Conservation (phyloP, 495 filamentous ascomycete species). For the Lichenothelia convexa region DNA sequence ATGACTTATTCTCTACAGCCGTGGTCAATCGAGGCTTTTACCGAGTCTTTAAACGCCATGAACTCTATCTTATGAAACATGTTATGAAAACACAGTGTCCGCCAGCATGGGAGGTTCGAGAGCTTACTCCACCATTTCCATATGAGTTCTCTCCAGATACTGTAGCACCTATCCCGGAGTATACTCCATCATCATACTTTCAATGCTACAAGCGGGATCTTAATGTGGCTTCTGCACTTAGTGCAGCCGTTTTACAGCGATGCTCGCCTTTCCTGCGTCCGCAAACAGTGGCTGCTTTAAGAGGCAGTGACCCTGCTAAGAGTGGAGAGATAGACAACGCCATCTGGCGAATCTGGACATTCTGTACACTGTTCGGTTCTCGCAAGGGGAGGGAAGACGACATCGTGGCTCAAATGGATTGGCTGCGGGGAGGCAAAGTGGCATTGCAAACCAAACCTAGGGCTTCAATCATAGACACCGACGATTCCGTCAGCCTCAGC, state of each 20-base stretch:
- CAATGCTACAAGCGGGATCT: slow-evolving; percentile 37
- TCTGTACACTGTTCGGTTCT: slow-evolving; percentile 47
- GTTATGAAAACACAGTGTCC: slow-evolving; percentile 37
- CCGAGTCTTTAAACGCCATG: slow-evolving; percentile 39
- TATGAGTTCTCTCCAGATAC: slow-evolving; percentile 28
- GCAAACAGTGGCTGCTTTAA: slow-evolving; percentile 37
- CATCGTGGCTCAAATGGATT: slow-evolving; percentile 44
- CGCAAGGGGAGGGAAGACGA: slow-evolving; percentile 42
- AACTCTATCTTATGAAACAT: slow-evolving; percentile 36
- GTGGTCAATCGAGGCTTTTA: slow-evolving; percentile 40
- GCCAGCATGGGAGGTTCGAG: slow-evolving; percentile 47
- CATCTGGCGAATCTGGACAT: slow-evolving; percentile 53
- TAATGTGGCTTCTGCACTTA: slow-evolving; percentile 39
- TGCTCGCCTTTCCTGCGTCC: slow-evolving; percentile 39
- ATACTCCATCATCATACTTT: slow-evolving; percentile 37
- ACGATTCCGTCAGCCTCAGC: slow-evolving; percentile 32
- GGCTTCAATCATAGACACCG: slow-evolving; percentile 10
- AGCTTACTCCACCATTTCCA: slow-evolving; percentile 39
- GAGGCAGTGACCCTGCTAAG: slow-evolving; percentile 29
- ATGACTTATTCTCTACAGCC: slow-evolving; percentile 40
- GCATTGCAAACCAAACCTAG: slow-evolving; percentile 25
- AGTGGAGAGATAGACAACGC: slow-evolving; percentile 43
- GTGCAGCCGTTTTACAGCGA: slow-evolving; percentile 38
- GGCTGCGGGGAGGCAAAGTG: slow-evolving; percentile 39
- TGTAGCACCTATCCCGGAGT: slow-evolving; percentile 33